Base-by-base conservation (phyloP, 1,139 yeast genomes). In the Magnusiomyces magnusii region DNA sequence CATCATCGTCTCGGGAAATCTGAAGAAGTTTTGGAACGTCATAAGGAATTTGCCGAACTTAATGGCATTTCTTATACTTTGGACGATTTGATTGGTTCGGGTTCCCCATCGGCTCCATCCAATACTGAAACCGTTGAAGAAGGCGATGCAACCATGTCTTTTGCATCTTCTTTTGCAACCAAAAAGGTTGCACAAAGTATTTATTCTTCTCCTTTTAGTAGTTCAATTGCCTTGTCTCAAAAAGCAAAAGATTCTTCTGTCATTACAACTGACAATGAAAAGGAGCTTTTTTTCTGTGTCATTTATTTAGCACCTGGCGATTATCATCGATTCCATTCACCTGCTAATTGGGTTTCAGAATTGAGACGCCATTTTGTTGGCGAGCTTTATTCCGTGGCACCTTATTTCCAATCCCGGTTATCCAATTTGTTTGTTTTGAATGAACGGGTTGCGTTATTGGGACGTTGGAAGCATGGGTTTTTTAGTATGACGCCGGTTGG, bases 401-500 rank as follows among this genome's bases (percentile, higher is more conserved):
- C 99, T 5, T 93, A 88, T 73, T 91, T 95, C 76, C 99, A 93
- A 73, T 82, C 82, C 66, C 84, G 95, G n/a, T 80, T 95, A 59
- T 86, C 87, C 61, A 95, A 95, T 47, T 79, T 95, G 63, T 93
- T 95, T 71, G 91, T 92, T 7, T 77, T 95, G 66, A 95, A 95
- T 71, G 99, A 95, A 75, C 81, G 99, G 67, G 99, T 95, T 9
- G 96, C 98, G 0, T 77, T 95, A 56, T 80, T 95, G 62, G 99
- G 99, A 1, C 85, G 89, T 68, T 95, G 99, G 98, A 88, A 88
- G 70, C 82, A 93, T 72, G 99, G 99, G 0, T 95, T 95, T 70
- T 93, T 93, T 75, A 87, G 96, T 63, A 95, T 95, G 99, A 92
- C 96, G 1, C 98, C 99, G 0, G 99, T 95, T 15, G 99, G 99